Percentiles rank a stretch among this genome's conserved stretches.
Evolutionary conservation across 1,139 yeast species (phyloP).

Genomic region (Debaryomyces sp.): DNA sequence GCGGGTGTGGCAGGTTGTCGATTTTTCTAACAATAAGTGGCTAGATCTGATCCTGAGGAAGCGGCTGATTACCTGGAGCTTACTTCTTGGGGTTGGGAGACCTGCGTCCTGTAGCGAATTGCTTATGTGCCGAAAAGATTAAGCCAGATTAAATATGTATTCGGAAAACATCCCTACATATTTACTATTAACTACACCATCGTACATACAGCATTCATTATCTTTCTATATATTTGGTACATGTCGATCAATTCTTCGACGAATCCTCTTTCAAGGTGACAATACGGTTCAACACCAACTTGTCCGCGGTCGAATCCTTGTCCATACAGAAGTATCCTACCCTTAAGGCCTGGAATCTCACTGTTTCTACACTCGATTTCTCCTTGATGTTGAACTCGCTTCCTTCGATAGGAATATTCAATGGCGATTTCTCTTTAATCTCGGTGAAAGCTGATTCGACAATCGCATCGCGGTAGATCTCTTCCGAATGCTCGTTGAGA

Average conservation of each 20-base stretch:
- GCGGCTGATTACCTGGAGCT: not conserved
- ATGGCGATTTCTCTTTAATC: constrained; percentile 70
- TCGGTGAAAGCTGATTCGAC: constrained; percentile 80
- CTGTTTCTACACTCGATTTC: constrained; percentile 68
- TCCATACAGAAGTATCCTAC: constrained; percentile 96
- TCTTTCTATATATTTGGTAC: not conserved
- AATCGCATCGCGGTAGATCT: constrained; percentile 62
- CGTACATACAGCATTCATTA: not conserved
- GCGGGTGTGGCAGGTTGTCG: too few species aligned
- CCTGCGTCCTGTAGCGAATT: not conserved
- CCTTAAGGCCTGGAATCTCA: constrained; percentile 96
- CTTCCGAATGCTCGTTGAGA: constrained; percentile 78
- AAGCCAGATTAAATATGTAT: not conserved
- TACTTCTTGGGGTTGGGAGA: too few species aligned
- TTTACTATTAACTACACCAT: not conserved
- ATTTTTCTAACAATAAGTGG: too few species aligned
- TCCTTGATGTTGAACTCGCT: constrained; percentile 75
- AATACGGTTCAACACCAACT: constrained; percentile 77
- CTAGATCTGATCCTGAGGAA: too few species aligned
- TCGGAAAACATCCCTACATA: not conserved
- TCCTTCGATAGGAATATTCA: constrained; percentile 67
- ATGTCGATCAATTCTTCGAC: constrained; percentile 31
- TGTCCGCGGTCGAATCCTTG: constrained; percentile 64
- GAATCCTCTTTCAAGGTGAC: constrained; percentile 85
- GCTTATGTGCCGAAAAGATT: not conserved